Percentiles rank a stretch among this genome's conserved stretches.
These are phyloP conservation scores for Ganoderma sp. DNA, from an alignment of 1,284 basidiomycete species.

Conservation along the genomic window DNA sequence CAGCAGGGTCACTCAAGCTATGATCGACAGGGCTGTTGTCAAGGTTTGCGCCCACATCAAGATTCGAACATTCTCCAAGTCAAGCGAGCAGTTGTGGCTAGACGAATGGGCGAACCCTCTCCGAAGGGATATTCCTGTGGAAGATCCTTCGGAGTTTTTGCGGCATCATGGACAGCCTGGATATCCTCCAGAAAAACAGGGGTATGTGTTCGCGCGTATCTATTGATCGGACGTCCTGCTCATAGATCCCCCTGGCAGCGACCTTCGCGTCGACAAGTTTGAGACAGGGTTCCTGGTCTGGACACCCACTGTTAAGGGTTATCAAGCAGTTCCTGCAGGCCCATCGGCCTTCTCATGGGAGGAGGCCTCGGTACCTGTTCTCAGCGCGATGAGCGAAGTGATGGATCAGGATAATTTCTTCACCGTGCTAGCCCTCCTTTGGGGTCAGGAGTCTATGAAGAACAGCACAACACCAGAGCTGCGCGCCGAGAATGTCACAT, in stretches of 20 bases:
- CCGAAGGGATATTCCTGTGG: constrained; percentile 57
- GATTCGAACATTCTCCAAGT: constrained; percentile 79
- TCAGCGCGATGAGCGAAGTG: constrained; percentile 62
- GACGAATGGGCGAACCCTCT: constrained; percentile 84
- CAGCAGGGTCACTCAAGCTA: constrained; percentile 6
- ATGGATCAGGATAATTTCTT: constrained; percentile 67
- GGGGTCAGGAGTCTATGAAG: constrained; percentile 76
- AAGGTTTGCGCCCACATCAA: constrained; percentile 83
- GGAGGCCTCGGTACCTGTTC: constrained; percentile 57
- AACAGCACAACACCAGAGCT: constrained; percentile 57
- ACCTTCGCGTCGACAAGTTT: constrained; percentile 78
- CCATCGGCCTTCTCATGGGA: constrained; percentile 72
- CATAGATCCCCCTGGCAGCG: constrained; percentile 37
- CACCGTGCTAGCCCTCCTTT: constrained; percentile 59
- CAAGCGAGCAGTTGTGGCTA: constrained; percentile 76
- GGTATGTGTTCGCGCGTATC: constrained; percentile 17
- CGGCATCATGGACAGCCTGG: constrained; percentile 50
- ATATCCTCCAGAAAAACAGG: constrained; percentile 28
- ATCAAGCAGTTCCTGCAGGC: constrained; percentile 55
- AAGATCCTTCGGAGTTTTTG: constrained; percentile 55
- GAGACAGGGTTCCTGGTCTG: constrained; percentile 88
- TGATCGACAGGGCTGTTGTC: constrained; percentile 64
- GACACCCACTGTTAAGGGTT: constrained; percentile 76
- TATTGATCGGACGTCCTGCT: neutral
- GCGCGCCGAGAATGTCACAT: constrained; percentile 67